A percentile compares a stretch with the other conserved stretches of the same genome.
phyloP scores from a whole-genome alignment of 73 alveolate genomes.

The Stentor roeselii region DNA sequence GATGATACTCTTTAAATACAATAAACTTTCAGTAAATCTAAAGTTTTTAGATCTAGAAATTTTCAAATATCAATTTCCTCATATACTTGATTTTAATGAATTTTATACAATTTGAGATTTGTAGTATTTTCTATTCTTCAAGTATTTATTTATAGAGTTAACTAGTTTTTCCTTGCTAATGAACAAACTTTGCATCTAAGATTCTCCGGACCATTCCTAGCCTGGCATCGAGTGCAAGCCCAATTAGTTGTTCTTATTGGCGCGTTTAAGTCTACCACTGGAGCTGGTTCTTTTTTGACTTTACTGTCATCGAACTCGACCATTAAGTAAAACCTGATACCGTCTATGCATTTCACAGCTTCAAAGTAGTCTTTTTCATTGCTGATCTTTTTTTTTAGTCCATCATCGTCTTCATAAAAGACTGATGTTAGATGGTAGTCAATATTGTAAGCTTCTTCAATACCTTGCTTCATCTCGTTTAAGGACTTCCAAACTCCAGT shows the following conservation, averaged over 20 bases:
- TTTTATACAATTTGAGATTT: not conserved
- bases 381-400: not conserved
- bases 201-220: not conserved
- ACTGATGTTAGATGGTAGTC: not conserved
- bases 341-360: not conserved
- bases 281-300: not conserved
- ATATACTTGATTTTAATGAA: not conserved
- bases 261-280: not conserved
- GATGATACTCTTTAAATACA: not conserved
- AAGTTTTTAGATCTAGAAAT: not conserved
- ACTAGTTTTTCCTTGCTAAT: not conserved
- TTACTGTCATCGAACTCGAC: not conserved
- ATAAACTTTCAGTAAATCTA: not conserved
- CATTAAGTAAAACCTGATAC: not conserved
- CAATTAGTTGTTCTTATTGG: too few relatives aligned
- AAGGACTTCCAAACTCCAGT: constrained; percentile 5
- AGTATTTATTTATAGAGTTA: too few relatives aligned
- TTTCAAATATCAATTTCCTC: not conserved
- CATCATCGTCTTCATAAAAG: not conserved
- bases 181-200: not conserved
- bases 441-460: not conserved
- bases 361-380: not conserved
- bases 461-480: not conserved
- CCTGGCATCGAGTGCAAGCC: not conserved
- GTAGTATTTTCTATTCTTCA: too few relatives aligned